Evolutionary conservation across 768 basidiomycete species (phyloP), one percentile per base, ranked within the genome.

Genomic region (Collybia sp.): DNA sequence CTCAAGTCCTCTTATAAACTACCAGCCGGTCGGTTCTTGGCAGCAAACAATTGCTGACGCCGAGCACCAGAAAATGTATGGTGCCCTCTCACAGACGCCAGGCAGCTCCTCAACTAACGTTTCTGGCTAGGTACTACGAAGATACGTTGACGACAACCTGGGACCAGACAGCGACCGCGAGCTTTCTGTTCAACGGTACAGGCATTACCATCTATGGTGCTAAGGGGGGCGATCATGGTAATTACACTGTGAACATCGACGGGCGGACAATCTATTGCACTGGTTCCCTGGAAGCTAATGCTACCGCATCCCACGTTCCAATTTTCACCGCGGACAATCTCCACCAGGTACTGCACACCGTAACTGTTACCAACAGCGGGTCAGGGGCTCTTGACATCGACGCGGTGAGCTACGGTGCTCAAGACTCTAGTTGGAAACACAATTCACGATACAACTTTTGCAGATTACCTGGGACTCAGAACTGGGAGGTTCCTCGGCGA

Each of bases 171-270:
- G 66, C 69, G 2, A 41, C 47, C 12, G 64, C 50, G 6, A 51
- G 56, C 0, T 60, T 72, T 44, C 48, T 46, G 42, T 73, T 73
- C 58, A 70, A 63, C 17, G 71, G 71, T 10, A 66, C 66, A 3
- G 58, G 54, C 2, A 38, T 73, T 33, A 62, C 61, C 55, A 52
- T 73, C 13, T 69, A 59, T 30, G 71, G 72, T 6, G 68, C 64
- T 2, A 62, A 64, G 16, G 58, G 68, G 8, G 2, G 30, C 13
- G 64, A 69, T 36, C 65, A 72, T 47, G 69, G 72, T 1, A 59
- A 48, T 16, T 73, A 61, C 48, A 54, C 42, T 6, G 59, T 71
- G 12, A 42, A 55, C 16, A 43, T 71, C 0, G 72, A 74, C 44
- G 45, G 57, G 15, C 43, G 42, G 13, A 60, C 39, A 25, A 36